phyloP scores from a whole-genome alignment of 202 grass and related monocot genomes.

The Hordeum pubiflorum region DNA sequence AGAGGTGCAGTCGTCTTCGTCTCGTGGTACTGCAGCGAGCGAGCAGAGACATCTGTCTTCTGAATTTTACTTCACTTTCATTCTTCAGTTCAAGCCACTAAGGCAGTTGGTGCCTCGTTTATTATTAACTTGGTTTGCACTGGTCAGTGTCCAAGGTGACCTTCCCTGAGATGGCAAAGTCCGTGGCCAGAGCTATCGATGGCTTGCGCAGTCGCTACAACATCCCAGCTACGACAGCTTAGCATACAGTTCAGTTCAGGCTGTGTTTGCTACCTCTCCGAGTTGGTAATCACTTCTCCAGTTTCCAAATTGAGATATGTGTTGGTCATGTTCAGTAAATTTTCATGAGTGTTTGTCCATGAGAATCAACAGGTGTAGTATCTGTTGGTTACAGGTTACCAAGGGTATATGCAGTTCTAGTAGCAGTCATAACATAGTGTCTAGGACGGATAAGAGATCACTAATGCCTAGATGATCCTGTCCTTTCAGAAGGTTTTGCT shows the following conservation, averaged over 20 bases:
- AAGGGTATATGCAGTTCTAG: background rate
- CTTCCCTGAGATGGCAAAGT: too few species aligned
- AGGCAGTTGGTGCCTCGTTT: too few species aligned
- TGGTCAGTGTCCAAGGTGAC: too few species aligned
- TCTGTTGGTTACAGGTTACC: background rate
- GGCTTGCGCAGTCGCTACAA: too few species aligned
- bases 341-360: too few species aligned
- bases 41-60: background rate
- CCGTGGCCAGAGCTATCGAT: too few species aligned
- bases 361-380: background rate
- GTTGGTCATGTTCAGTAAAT: too few species aligned
- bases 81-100: background rate
- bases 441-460: background rate
- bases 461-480: background rate
- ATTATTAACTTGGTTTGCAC: constrained; percentile 23
- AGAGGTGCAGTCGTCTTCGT: constrained; percentile 59
- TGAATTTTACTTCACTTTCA: constrained; percentile 2
- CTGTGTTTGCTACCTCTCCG: background rate
- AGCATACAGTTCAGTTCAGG: constrained; percentile 1
- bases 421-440: background rate
- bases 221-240: constrained; percentile 34
- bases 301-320: background rate
- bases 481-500: background rate
- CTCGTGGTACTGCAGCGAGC: constrained; percentile 43
- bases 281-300: background rate